These are phyloP conservation scores for Malassezia psittaci DNA, from an alignment of 1,284 basidiomycete genomes.

Conservation along the genomic window DNA sequence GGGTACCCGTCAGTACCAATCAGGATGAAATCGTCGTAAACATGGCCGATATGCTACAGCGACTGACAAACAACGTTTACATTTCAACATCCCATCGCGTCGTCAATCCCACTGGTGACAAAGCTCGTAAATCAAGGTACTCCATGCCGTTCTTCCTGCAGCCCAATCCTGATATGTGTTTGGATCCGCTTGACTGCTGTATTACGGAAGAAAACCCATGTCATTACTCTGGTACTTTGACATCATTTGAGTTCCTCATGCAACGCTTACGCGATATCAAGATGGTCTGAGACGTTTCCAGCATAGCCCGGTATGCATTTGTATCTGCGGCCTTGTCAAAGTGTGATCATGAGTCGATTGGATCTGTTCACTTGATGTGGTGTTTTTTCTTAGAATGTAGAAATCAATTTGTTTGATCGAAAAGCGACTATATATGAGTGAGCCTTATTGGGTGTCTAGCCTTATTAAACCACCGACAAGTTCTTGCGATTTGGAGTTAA, in stretches of 20 bases:
- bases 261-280: conserved; percentile 8
- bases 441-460: too few species aligned
- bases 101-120: conserved; percentile 4
- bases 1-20: conserved; percentile 7
- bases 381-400: too few species aligned
- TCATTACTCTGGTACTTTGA: conserved; percentile 3
- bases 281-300: too few species aligned
- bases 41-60: conserved; percentile 12
- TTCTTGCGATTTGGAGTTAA: too few species aligned
- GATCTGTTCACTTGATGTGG: too few species aligned
- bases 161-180: conserved; percentile 6
- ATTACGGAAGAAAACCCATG: conserved; percentile 6
- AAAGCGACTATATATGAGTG: too few species aligned
- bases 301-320: too few species aligned
- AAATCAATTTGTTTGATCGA: too few species aligned
- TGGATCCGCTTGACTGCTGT: conserved; percentile 7
- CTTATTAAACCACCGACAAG: too few species aligned
- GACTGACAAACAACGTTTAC: conserved; percentile 7
- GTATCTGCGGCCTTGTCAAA: too few species aligned
- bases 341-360: too few species aligned
- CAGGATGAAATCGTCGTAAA: conserved; percentile 10
- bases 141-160: conserved; percentile 11
- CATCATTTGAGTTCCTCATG: conserved; percentile 4
- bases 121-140: background rate
- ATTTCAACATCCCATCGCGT: conserved; percentile 10